Conservation (phyloP, 1,284 basidiomycete species). For the Inonotus hispidus region DNA sequence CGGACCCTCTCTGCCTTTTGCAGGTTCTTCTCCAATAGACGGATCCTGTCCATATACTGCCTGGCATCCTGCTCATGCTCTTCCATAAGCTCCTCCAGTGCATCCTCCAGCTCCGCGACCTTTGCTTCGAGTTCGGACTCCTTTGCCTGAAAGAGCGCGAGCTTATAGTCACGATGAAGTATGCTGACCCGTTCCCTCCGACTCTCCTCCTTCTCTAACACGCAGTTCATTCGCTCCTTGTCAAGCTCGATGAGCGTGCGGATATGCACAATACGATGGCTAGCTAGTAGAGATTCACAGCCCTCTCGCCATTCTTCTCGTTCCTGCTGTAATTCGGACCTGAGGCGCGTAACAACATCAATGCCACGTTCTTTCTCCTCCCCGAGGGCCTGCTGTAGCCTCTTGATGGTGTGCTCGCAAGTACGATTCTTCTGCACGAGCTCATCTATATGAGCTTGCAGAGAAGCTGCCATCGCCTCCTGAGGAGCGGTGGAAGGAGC, state of each 20-base stretch:
- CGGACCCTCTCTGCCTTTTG: neutral
- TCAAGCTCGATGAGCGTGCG: conserved; percentile 47
- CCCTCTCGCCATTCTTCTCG: conserved; percentile 53
- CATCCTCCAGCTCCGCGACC: conserved; percentile 30
- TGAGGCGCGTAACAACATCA: conserved; percentile 38
- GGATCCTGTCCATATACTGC: conserved; percentile 20
- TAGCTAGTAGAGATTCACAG: conserved; percentile 54
- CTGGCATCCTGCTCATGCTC: conserved; percentile 30
- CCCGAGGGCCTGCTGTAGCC: conserved; percentile 41
- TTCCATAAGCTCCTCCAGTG: conserved; percentile 33
- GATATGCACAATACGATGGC: conserved; percentile 58
- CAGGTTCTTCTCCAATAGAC: conserved; percentile 26
- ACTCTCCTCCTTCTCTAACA: conserved; percentile 47
- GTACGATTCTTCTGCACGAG: conserved; percentile 58
- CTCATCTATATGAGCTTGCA: conserved; percentile 61
- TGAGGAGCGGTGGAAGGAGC: conserved; percentile 34
- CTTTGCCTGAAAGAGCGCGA: conserved; percentile 56
- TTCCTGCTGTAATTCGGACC: conserved; percentile 46
- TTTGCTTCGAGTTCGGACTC: conserved; percentile 52
- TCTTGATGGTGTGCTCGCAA: conserved; percentile 52
- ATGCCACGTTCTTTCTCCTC: conserved; percentile 40
- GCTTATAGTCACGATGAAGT: conserved; percentile 55
- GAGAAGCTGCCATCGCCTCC: conserved; percentile 47
- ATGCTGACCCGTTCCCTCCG: conserved; percentile 50
- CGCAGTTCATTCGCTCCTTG: conserved; percentile 40